Percentiles rank a stretch among this genome's conserved stretches.
These are phyloP conservation scores for Aspergillus olivimuriae DNA, from an alignment of 495 filamentous ascomycete species.

Conservation along the genomic window DNA sequence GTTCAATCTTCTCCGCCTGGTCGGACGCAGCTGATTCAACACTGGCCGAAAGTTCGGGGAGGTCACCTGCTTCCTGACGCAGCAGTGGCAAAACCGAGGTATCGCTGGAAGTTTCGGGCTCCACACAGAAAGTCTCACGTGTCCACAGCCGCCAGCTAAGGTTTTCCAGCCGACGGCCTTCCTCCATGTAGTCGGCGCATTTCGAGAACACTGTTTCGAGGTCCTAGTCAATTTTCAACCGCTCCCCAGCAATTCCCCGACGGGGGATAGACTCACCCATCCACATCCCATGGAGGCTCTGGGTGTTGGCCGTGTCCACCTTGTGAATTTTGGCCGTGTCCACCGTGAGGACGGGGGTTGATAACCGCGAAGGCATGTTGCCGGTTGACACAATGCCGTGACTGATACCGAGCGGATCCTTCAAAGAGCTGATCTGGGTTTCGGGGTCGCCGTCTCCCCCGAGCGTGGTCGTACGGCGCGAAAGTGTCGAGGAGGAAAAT, in stretches of 20 bases:
- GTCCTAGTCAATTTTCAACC: constrained; percentile 1
- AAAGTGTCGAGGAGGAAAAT: constrained; percentile 20
- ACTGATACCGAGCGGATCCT: neutral
- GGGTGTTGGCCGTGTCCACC: constrained; percentile 84
- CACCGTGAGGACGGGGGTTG: constrained; percentile 71
- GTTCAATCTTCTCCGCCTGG: constrained; percentile 65
- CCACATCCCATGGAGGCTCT: constrained; percentile 97
- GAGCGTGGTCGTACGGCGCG: constrained; percentile 47
- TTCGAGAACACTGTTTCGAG: constrained; percentile 73
- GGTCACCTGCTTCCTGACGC: constrained; percentile 45
- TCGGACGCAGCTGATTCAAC: constrained; percentile 76
- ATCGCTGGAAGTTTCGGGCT: constrained; percentile 49
- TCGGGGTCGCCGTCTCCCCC: constrained; percentile 48
- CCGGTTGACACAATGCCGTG: constrained; percentile 18
- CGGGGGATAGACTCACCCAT: constrained; percentile 59
- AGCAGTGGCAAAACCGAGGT: constrained; percentile 37
- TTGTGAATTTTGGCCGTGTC: constrained; percentile 84
- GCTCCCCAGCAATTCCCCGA: neutral
- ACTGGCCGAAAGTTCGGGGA: constrained; percentile 87
- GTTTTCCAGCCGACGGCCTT: constrained; percentile 90
- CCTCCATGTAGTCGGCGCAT: constrained; percentile 89
- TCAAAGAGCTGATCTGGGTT: constrained; percentile 20
- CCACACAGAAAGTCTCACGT: constrained; percentile 92
- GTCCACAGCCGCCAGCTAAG: constrained; percentile 95
- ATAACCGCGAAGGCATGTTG: constrained; percentile 56